phyloP scores from a whole-genome alignment of 148 eudicot species.

The Selenicereus undatus region DNA sequence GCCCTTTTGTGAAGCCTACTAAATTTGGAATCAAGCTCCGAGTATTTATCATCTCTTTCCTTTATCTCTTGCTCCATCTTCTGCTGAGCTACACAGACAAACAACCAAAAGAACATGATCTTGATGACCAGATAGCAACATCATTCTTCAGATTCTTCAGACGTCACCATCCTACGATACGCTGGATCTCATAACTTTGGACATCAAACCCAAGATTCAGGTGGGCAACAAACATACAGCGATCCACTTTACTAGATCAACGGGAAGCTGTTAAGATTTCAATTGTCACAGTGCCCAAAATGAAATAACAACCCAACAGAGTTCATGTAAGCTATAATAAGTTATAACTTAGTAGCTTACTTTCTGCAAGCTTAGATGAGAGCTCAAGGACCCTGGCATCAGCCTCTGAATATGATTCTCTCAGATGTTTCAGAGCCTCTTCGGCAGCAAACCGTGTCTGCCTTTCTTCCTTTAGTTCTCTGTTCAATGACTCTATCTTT shows the following conservation, averaged over 20 bases:
- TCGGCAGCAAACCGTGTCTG: conserved; percentile 93
- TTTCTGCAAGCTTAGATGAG: conserved; percentile 38
- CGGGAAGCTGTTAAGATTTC: neutral
- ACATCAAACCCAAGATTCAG: neutral
- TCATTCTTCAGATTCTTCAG: too few relatives aligned
- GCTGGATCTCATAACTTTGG: neutral
- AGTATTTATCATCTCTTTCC: conserved; percentile 86
- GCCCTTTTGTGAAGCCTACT: conserved; percentile 96
- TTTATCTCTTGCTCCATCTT: conserved; percentile 88
- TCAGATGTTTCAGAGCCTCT: conserved; percentile 75
- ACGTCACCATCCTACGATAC: conserved; percentile 1
- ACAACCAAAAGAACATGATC: conserved; percentile 16
- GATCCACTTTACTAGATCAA: neutral
- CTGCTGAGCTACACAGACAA: conserved; percentile 57
- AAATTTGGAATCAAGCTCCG: conserved; percentile 91
- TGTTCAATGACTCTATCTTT: conserved; percentile 59
- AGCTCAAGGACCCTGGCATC: conserved; percentile 82
- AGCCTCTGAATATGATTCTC: conserved; percentile 65
- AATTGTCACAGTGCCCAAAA: neutral
- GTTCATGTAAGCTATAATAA: neutral
- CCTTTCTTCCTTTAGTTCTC: conserved; percentile 66
- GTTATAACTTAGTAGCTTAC: conserved; percentile 8
- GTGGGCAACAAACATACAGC: neutral
- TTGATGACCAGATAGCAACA: neutral
- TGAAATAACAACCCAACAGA: neutral